Percentiles rank a stretch among this genome's conserved stretches.
Conservation (phyloP, 1,284 basidiomycete genomes). For the Cutaneotrichosporon daszewskae region DNA sequence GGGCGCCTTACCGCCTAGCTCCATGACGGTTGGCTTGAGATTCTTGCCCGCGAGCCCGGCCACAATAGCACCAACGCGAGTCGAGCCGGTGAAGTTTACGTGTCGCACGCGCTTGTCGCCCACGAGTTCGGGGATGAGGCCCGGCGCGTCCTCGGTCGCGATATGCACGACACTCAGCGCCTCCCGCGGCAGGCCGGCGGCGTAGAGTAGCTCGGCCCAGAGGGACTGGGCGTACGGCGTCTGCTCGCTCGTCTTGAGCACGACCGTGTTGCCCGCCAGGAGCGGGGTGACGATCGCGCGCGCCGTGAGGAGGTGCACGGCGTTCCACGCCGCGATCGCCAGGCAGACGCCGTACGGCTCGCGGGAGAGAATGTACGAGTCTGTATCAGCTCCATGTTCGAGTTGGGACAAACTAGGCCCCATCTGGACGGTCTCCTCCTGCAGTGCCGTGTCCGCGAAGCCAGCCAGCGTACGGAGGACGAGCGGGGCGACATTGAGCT, state of each 20-base stretch:
- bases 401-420: slow-evolving; percentile 6
- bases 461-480: slow-evolving; percentile 7
- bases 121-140: slow-evolving; percentile 54
- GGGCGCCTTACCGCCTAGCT: slow-evolving; percentile 51
- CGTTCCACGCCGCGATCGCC: slow-evolving; percentile 26
- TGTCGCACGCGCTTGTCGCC: slow-evolving; percentile 52
- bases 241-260: slow-evolving; percentile 59
- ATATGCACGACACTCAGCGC: slow-evolving; percentile 58
- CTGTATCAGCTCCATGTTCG: neutral
- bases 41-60: slow-evolving; percentile 43
- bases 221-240: slow-evolving; percentile 55
- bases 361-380: slow-evolving; percentile 6
- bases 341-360: slow-evolving; percentile 28
- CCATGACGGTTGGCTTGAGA: slow-evolving; percentile 47
- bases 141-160: slow-evolving; percentile 50
- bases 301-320: slow-evolving; percentile 20
- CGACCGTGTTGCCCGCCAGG: slow-evolving; percentile 60
- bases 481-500: slow-evolving; percentile 3
- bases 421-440: slow-evolving; percentile 3
- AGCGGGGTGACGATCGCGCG: slow-evolving; percentile 56
- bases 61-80: slow-evolving; percentile 44
- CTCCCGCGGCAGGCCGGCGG: slow-evolving; percentile 58
- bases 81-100: slow-evolving; percentile 51
- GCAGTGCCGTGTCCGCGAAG: slow-evolving; percentile 12
- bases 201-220: slow-evolving; percentile 48